These are phyloP conservation scores for Pseudopyrenochaeta lycopersici DNA, from an alignment of 2,329 filamentous ascomycete genomes.

Conservation along the genomic window DNA sequence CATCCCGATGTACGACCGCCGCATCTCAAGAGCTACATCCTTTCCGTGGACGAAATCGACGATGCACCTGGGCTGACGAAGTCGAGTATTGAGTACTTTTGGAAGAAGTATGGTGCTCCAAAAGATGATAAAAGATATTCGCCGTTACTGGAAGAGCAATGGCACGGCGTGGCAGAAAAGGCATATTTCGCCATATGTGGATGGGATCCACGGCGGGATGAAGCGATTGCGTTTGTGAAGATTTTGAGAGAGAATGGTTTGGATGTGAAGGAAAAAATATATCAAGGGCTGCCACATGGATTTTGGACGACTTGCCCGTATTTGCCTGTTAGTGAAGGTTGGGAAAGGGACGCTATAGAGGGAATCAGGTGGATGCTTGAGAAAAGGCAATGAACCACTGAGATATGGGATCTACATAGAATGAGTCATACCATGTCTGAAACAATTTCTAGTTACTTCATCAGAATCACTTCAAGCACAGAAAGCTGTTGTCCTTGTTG, in stretches of 20 bases:
- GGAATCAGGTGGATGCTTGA: conserved; percentile 10
- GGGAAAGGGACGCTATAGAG: conserved; percentile 3
- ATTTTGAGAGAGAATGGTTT: conserved; percentile 5
- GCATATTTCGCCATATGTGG: conserved; percentile 14
- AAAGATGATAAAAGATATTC: conserved; percentile 7
- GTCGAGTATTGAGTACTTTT: conserved; percentile 12
- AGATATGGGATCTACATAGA: not conserved
- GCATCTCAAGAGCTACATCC: not conserved
- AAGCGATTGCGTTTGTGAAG: conserved; percentile 8
- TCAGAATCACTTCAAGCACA: too few species aligned
- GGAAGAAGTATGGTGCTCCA: conserved; percentile 13
- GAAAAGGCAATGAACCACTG: not conserved
- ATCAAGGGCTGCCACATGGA: conserved; percentile 13
- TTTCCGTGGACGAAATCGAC: conserved; percentile 14
- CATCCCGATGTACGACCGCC: conserved; percentile 7
- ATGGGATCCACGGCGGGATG: conserved; percentile 15
- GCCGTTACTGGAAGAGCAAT: conserved; percentile 8
- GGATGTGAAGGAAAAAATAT: conserved; percentile 4
- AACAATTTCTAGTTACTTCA: too few species aligned
- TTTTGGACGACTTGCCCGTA: conserved; percentile 18
- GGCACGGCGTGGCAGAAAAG: conserved; percentile 3
- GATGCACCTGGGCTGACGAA: conserved; percentile 14
- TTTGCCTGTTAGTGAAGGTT: conserved; percentile 5
- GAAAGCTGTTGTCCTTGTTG: too few species aligned
- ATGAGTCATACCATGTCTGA: not conserved